phyloP scores from a whole-genome alignment of 1,139 yeast genomes.

The Debaryomyces subglobosus region DNA sequence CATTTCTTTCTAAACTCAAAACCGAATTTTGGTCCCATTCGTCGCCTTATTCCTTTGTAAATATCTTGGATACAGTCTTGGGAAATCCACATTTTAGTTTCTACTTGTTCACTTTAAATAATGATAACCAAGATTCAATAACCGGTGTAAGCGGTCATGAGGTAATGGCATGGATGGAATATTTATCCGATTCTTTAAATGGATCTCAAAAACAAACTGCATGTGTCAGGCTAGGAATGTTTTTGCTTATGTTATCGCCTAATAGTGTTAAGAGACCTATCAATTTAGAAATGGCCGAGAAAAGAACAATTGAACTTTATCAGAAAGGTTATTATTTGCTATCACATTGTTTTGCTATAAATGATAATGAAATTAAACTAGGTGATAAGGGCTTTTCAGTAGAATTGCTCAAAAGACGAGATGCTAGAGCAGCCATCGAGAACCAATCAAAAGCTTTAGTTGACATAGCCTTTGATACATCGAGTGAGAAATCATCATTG shows the following conservation, averaged over 20 bases:
- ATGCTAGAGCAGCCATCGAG: conserved; percentile 40
- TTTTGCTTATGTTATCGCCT: conserved; percentile 27
- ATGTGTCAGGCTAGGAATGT: conserved; percentile 41
- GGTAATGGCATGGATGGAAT: conserved; percentile 45
- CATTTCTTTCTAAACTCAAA: conserved; percentile 43
- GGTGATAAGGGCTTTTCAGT: conserved; percentile 23
- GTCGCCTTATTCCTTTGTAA: conserved; percentile 53
- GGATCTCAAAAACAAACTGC: conserved; percentile 46
- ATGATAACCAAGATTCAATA: conserved; percentile 16
- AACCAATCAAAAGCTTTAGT: conserved; percentile 28
- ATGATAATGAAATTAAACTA: conserved; percentile 17
- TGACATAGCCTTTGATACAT: conserved; percentile 20
- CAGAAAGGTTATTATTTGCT: conserved; percentile 17
- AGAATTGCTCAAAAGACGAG: conserved; percentile 32
- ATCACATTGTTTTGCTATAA: conserved; percentile 15
- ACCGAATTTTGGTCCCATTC: conserved; percentile 53
- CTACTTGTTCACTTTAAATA: conserved; percentile 17
- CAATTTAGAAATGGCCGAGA: neutral
- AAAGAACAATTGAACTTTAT: neutral
- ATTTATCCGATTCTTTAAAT: conserved; percentile 37
- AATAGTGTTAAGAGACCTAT: conserved; percentile 11
- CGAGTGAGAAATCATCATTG: conserved; percentile 9
- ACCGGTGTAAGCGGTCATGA: conserved; percentile 25
- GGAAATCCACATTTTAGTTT: conserved; percentile 39
- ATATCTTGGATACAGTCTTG: conserved; percentile 57